Evolutionary conservation across 305 asterid species (phyloP), one percentile per base, ranked within the genome.

Genomic region (Fraxinus xanthoxyloides): DNA sequence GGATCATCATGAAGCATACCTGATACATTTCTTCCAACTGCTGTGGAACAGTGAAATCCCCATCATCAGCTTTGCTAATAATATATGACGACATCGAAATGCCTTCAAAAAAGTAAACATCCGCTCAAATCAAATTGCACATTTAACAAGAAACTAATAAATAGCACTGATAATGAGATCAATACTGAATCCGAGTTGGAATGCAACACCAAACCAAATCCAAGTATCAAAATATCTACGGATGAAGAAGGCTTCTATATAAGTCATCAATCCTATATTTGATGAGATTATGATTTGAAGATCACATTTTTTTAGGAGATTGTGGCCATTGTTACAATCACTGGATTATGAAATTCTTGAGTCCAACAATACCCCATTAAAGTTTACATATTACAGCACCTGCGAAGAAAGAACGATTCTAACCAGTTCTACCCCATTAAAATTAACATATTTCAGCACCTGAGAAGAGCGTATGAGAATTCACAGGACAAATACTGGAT

Each of bases 1-100:
- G 43, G n/a, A 31, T 63, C 24, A 36, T 74, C 77, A 81, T 36
- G 79, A 75, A 77, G 72, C 77, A 82, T 81, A 90, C 97, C 97
- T 87, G 94, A 86, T 91, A 87, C 91, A 94, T 93, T 77, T 91
- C 98, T 81, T 94, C 96, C 91, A 97, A 82, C 87, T 89, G 90
- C 85, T 81, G 90, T 59, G 87, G 82, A 86, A 83, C 82, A 31
- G 89, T 84, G 77, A 83, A 75, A 78, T 86, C 90, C 79, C 77
- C 86, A 48, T 81, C 88, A 72, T 84, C 89, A 67, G 87, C 85
- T 83, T 88, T 85, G 56, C 88, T 88, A 81, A 88, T 81, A 79
- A 94, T 72, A 87, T 83, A 93, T 28, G 97, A 85, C 77, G 95
- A 90, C 97, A 97, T 85, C 89, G 94, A 91, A 83, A 93, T 83